Evolutionary conservation across 352 stramenopile genomes (phyloP).

Genomic region (Aphanomyces euteiches): DNA sequence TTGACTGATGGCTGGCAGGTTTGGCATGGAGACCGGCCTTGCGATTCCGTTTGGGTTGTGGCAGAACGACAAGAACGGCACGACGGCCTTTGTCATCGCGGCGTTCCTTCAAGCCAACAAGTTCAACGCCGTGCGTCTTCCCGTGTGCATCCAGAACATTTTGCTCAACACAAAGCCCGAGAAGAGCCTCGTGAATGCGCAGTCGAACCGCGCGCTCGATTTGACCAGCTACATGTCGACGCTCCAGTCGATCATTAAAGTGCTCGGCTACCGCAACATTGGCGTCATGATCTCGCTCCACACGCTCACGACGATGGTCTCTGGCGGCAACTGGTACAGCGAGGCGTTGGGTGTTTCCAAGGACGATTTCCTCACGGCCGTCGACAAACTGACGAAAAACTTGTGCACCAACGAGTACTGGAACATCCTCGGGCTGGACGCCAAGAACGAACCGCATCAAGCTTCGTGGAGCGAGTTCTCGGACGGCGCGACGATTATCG

Average conservation of each 20-base stretch:
- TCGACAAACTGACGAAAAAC: slow-evolving; percentile 54
- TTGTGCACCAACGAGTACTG: slow-evolving; percentile 54
- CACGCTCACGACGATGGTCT: slow-evolving; percentile 45
- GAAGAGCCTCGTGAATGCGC: slow-evolving; percentile 51
- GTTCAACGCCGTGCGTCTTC: slow-evolving; percentile 63
- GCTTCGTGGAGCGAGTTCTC: slow-evolving; percentile 43
- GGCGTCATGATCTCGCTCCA: slow-evolving; percentile 66
- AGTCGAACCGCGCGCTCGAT: slow-evolving; percentile 66
- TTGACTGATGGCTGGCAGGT: slow-evolving; percentile 31
- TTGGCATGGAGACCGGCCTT: slow-evolving; percentile 58
- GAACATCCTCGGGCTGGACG: slow-evolving; percentile 63
- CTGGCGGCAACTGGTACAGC: slow-evolving; percentile 59
- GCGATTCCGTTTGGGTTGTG: slow-evolving; percentile 58
- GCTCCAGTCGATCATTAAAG: slow-evolving; percentile 51
- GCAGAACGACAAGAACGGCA: slow-evolving; percentile 64
- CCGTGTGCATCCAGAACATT: slow-evolving; percentile 52
- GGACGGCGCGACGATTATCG: slow-evolving; percentile 52
- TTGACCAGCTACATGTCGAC: slow-evolving; percentile 59
- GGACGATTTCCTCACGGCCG: slow-evolving; percentile 48
- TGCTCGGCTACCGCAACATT: slow-evolving; percentile 54
- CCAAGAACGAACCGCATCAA: slow-evolving; percentile 68
- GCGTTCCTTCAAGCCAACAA: slow-evolving; percentile 62
- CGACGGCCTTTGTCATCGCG: slow-evolving; percentile 55
- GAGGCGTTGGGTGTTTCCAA: slow-evolving; percentile 45
- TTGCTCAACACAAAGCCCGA: slow-evolving; percentile 42